Evolutionary conservation across 2,329 filamentous ascomycete genomes (phyloP).

Genomic region (Botryotinia globosa): DNA sequence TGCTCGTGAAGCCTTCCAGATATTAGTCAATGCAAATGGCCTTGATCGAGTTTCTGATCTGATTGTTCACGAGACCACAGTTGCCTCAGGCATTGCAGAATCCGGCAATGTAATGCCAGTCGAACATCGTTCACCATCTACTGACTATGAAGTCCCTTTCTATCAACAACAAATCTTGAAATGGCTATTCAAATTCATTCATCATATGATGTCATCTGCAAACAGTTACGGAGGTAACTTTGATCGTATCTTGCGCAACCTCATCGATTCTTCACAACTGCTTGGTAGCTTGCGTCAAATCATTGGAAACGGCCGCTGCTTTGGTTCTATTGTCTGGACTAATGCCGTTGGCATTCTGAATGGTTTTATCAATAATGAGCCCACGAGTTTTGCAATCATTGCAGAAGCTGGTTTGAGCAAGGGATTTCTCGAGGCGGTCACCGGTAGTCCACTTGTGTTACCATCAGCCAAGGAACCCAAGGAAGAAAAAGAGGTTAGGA

Average conservation of each 20-base stretch:
- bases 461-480: slow-evolving; percentile 31
- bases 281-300: slow-evolving; percentile 76
- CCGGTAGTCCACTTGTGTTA: slow-evolving; percentile 45
- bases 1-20: slow-evolving; percentile 78
- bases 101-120: slow-evolving; percentile 68
- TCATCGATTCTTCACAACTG: slow-evolving; percentile 89
- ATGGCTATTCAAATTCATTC: slow-evolving; percentile 92
- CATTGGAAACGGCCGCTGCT: slow-evolving; percentile 73
- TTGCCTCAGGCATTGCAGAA: slow-evolving; percentile 64
- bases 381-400: slow-evolving; percentile 94
- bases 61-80: slow-evolving; percentile 73
- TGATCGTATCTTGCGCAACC: slow-evolving; percentile 83
- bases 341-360: slow-evolving; percentile 88
- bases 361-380: slow-evolving; percentile 98
- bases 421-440: slow-evolving; percentile 80
- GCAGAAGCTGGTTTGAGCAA: slow-evolving; percentile 89
- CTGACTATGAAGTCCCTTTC: slow-evolving; percentile 92
- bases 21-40: slow-evolving; percentile 77
- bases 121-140: slow-evolving; percentile 72
- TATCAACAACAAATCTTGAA: slow-evolving; percentile 91
- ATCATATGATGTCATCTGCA: slow-evolving; percentile 86
- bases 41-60: slow-evolving; percentile 89
- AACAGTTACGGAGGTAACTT: slow-evolving; percentile 71
- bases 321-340: slow-evolving; percentile 94
- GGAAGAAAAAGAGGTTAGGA: slow-evolving; percentile 16